Evolutionary conservation across 1,284 basidiomycete species (phyloP).

Genomic region (Boletus semigastroideus): DNA sequence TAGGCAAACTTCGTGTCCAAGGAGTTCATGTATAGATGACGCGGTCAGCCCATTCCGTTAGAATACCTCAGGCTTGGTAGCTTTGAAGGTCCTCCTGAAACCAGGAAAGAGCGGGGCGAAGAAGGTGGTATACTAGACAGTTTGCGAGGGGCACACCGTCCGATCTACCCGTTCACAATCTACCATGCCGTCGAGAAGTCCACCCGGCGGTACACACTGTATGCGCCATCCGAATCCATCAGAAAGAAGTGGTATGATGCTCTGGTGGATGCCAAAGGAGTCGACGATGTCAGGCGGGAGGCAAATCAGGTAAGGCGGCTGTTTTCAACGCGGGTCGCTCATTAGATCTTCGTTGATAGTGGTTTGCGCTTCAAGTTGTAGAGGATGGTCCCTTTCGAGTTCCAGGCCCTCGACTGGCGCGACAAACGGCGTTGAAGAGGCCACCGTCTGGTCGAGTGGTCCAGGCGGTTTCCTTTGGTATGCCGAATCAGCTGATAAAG

Average conservation of each 20-base stretch:
- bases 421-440: slow-evolving; percentile 32
- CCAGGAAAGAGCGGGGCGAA: slow-evolving; percentile 57
- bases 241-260: slow-evolving; percentile 63
- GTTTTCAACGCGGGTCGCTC: background rate
- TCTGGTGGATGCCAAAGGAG: slow-evolving; percentile 57
- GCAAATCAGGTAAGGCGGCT: slow-evolving; percentile 57
- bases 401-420: slow-evolving; percentile 35
- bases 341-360: slow-evolving; percentile 40
- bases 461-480: slow-evolving; percentile 63
- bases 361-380: slow-evolving; percentile 59
- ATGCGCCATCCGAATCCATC: slow-evolving; percentile 53
- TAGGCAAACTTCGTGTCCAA: slow-evolving; percentile 34
- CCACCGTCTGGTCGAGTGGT: slow-evolving; percentile 55
- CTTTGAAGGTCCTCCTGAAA: slow-evolving; percentile 58
- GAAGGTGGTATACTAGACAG: slow-evolving; percentile 58
- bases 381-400: slow-evolving; percentile 63
- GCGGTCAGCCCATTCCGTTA: slow-evolving; percentile 66
- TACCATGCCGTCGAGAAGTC: slow-evolving; percentile 62
- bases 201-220: slow-evolving; percentile 67
- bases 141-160: slow-evolving; percentile 48
- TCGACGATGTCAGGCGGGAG: slow-evolving; percentile 63
- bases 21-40: slow-evolving; percentile 7
- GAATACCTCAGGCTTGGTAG: slow-evolving; percentile 70
- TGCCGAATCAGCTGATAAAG: slow-evolving; percentile 22
- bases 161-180: slow-evolving; percentile 72